A percentile compares a stretch with the other conserved stretches of the same genome.
Conservation (phyloP, 176 grass and related monocot genomes). For the Bolboschoenus planiculmis region DNA sequence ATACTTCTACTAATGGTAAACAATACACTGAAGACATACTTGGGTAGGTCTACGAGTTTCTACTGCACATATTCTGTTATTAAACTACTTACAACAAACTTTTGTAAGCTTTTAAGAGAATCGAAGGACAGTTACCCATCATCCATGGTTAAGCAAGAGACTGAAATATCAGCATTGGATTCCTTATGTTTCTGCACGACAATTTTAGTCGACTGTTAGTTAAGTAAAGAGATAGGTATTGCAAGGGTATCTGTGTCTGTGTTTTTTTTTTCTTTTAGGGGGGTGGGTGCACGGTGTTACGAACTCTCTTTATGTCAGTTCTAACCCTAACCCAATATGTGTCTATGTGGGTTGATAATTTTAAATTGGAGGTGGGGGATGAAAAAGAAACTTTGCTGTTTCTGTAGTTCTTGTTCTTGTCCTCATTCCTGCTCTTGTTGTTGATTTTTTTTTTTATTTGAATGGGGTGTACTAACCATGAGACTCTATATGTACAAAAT, state of each 20-base stretch:
- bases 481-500: not conserved
- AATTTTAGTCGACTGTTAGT: conserved; percentile 8
- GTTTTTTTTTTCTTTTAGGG: too few relatives aligned
- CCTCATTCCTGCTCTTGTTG: not conserved
- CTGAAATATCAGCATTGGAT: conserved; percentile 65
- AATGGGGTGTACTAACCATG: not conserved
- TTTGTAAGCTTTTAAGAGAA: not conserved
- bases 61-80: not conserved
- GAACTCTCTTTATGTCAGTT: not conserved
- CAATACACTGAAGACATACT: not conserved
- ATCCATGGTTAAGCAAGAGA: conserved; percentile 66
- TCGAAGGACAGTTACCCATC: conserved; percentile 38
- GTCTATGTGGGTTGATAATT: not conserved
- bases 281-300: too few relatives aligned
- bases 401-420: not conserved
- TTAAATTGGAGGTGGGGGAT: not conserved
- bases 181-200: conserved; percentile 66
- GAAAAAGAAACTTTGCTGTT: not conserved
- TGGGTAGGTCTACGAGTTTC: not conserved
- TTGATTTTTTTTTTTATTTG: not conserved
- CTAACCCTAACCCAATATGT: not conserved
- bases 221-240: not conserved
- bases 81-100: conserved; percentile 1
- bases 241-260: too few relatives aligned
- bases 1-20: not conserved